A percentile compares a stretch with the other conserved stretches of the same genome.
Conservation (phyloP, 2,329 filamentous ascomycete genomes). For the Lithohypha guttulata region DNA sequence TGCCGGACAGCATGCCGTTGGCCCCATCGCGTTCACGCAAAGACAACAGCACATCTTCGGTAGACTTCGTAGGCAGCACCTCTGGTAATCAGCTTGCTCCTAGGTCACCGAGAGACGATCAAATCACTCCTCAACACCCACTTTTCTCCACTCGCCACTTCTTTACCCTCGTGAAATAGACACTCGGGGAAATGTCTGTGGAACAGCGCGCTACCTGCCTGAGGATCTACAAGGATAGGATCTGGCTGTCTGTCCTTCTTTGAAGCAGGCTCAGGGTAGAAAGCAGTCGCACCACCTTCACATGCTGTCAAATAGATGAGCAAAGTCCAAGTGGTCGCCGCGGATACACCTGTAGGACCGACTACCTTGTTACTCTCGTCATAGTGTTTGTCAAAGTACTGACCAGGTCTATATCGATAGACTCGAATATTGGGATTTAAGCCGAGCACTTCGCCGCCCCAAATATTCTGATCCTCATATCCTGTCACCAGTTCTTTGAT, state of each 20-base stretch:
- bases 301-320: slow-evolving; percentile 82
- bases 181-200: slow-evolving; percentile 86
- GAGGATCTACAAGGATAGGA: slow-evolving; percentile 60
- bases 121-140: slow-evolving; percentile 84
- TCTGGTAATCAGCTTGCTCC: not conserved
- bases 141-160: slow-evolving; percentile 73
- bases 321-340: slow-evolving; percentile 80
- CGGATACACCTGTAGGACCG: slow-evolving; percentile 37
- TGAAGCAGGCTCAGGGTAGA: slow-evolving; percentile 59
- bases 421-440: slow-evolving; percentile 81
- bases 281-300: slow-evolving; percentile 78
- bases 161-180: slow-evolving; percentile 74
- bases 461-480: slow-evolving; percentile 35
- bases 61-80: too few species aligned
- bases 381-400: slow-evolving; percentile 90
- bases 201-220: slow-evolving; percentile 75
- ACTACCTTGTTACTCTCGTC: slow-evolving; percentile 76
- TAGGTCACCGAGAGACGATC: slow-evolving; percentile 29
- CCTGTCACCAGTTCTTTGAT: slow-evolving; percentile 49
- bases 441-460: slow-evolving; percentile 75
- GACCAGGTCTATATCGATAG: slow-evolving; percentile 74
- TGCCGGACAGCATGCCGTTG: too few species aligned
- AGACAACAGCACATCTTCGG: too few species aligned
- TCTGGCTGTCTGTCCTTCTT: slow-evolving; percentile 29
- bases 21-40: too few species aligned